These are phyloP conservation scores for Lactifluus pinguis DNA, from an alignment of 768 basidiomycete species.

Conservation along the genomic window DNA sequence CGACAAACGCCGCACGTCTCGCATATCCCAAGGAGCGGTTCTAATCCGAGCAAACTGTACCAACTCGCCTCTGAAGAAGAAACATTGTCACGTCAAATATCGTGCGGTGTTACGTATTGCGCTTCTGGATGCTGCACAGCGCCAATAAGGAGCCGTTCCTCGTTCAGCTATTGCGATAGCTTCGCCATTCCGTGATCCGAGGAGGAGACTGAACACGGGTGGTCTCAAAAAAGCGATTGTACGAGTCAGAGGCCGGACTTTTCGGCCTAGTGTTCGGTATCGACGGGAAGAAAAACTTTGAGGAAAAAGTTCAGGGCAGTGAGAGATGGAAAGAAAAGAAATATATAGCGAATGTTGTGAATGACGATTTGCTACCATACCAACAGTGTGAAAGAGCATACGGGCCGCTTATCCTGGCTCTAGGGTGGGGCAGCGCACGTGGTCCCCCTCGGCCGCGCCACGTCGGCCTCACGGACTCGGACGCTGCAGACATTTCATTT, in stretches of 20 bases:
- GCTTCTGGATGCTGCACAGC: slow-evolving; percentile 6
- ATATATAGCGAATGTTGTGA: not conserved
- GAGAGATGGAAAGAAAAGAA: not conserved
- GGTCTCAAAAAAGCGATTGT: slow-evolving; percentile 4
- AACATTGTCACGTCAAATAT: slow-evolving; percentile 12
- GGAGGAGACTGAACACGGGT: slow-evolving; percentile 4
- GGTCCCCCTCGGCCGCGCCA: not conserved
- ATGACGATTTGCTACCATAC: not conserved
- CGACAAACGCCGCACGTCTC: slow-evolving; percentile 7
- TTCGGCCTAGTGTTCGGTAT: not conserved
- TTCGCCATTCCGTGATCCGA: slow-evolving; percentile 10
- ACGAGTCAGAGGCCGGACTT: not conserved
- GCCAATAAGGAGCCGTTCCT: not conserved
- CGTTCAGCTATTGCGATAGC: not conserved
- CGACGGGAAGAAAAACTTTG: not conserved
- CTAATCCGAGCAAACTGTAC: slow-evolving; percentile 8
- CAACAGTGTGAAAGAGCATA: too few species aligned
- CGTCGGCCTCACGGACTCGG: not conserved
- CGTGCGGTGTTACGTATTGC: slow-evolving; percentile 11
- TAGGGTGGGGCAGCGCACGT: not conserved
- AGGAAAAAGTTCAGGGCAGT: not conserved
- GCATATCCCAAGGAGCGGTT: slow-evolving; percentile 4
- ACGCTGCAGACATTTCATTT: not conserved
- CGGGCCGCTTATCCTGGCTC: not conserved
- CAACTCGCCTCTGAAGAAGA: not conserved